phyloP scores from a whole-genome alignment of 2,329 filamentous ascomycete species.

The Seiridium unicorne region DNA sequence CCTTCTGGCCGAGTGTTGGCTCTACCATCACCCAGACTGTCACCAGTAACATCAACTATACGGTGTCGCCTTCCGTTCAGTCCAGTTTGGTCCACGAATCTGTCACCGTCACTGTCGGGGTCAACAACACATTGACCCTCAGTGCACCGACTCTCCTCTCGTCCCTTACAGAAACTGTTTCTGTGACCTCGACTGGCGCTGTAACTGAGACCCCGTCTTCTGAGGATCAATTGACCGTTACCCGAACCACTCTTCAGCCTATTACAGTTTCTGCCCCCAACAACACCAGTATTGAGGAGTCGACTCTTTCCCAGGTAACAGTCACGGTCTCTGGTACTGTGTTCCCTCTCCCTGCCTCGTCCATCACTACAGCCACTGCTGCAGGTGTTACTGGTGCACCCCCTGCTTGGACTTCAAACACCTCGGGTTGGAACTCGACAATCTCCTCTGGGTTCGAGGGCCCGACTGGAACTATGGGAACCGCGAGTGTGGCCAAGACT shows the following conservation, averaged over 20 bases:
- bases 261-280: background rate
- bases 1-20: background rate
- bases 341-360: background rate
- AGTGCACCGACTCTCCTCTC: background rate
- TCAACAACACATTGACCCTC: background rate
- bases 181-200: background rate
- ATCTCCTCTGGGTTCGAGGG: background rate
- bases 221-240: background rate
- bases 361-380: background rate
- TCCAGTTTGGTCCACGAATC: background rate
- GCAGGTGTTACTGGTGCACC: background rate
- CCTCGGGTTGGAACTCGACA: background rate
- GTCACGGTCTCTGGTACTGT: background rate
- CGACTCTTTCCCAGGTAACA: background rate
- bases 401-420: background rate
- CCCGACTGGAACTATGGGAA: background rate
- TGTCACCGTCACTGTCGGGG: background rate
- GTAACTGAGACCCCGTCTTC: background rate
- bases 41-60: background rate
- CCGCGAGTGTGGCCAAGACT: background rate
- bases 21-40: background rate
- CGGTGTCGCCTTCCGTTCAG: background rate
- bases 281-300: background rate
- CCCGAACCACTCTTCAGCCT: background rate
- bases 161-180: background rate